phyloP scores from a whole-genome alignment of 2,329 filamentous ascomycete species.

The Exophiala dermatitidis region DNA sequence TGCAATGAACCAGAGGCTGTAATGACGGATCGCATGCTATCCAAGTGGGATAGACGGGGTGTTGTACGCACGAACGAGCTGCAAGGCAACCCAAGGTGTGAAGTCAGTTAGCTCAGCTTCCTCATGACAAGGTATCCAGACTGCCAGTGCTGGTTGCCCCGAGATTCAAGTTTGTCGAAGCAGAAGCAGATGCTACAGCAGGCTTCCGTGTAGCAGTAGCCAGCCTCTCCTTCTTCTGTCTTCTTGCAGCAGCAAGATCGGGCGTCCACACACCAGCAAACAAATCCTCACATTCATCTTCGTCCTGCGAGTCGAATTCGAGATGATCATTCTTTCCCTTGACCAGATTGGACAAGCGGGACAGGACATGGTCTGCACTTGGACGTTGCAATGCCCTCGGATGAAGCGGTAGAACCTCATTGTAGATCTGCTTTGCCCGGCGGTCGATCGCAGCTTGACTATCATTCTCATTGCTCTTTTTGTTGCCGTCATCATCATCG shows the following conservation, averaged over 20 bases:
- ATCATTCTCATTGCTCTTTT: too few relatives aligned
- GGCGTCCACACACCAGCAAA: conserved; percentile 57
- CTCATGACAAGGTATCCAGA: conserved; percentile 18
- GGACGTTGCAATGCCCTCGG: conserved; percentile 18
- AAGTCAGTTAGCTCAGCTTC: too few relatives aligned
- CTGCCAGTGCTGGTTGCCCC: conserved; percentile 14
- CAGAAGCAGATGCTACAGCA: not conserved
- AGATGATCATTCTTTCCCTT: conserved; percentile 29
- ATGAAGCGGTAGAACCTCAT: conserved; percentile 18
- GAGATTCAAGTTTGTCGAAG: conserved; percentile 4
- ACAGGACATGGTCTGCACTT: conserved; percentile 1
- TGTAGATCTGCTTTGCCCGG: not conserved
- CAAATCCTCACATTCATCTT: conserved; percentile 60
- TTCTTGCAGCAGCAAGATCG: conserved; percentile 44
- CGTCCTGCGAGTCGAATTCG: conserved; percentile 59
- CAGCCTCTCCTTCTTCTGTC: conserved; percentile 27
- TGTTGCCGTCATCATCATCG: conserved; percentile 3
- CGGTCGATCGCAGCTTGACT: too few relatives aligned
- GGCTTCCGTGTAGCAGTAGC: too few relatives aligned
- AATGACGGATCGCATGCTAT: too few relatives aligned
- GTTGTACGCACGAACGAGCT: too few relatives aligned
- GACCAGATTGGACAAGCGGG: not conserved
- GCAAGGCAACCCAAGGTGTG: too few relatives aligned
- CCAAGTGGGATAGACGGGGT: too few relatives aligned
- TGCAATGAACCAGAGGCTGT: too few relatives aligned